phyloP scores from a whole-genome alignment of 192 early-diverging fungal species.

The Mortierella alpina region DNA sequence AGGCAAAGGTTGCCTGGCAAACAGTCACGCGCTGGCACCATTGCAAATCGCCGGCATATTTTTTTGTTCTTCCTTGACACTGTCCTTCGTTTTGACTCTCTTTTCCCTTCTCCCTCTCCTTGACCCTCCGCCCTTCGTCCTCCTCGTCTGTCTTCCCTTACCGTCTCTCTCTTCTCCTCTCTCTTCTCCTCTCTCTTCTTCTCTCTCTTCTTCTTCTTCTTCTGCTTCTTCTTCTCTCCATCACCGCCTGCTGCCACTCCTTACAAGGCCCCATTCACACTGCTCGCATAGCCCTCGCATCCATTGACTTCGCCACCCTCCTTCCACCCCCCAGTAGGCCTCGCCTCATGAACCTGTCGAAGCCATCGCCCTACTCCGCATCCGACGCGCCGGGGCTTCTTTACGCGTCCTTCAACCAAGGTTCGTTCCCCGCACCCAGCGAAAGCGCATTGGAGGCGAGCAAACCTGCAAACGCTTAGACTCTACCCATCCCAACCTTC shows the following conservation, averaged over 20 bases:
- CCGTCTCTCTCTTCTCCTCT: neutral
- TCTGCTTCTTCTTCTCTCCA: neutral
- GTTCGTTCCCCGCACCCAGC: neutral
- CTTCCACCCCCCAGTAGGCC: neutral
- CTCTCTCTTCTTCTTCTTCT: neutral
- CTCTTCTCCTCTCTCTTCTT: neutral
- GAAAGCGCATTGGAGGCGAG: no score
- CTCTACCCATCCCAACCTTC: no score
- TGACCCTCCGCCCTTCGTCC: neutral
- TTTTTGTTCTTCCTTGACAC: neutral
- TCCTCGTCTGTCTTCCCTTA: neutral
- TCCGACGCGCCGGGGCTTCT: conserved; percentile 73
- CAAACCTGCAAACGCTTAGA: no score
- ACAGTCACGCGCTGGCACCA: no score
- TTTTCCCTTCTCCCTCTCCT: conserved; percentile 12
- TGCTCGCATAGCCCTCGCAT: neutral
- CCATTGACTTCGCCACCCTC: neutral
- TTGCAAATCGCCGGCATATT: no score
- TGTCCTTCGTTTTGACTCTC: neutral
- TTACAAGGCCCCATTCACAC: neutral
- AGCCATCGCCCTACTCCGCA: conserved; percentile 58
- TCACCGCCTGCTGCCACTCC: neutral
- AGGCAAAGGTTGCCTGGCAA: no score
- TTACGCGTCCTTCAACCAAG: conserved; percentile 85
- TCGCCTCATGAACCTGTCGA: conserved; percentile 55